Conservation (phyloP, 441 rosid species). For the Macaranga tanarius region DNA sequence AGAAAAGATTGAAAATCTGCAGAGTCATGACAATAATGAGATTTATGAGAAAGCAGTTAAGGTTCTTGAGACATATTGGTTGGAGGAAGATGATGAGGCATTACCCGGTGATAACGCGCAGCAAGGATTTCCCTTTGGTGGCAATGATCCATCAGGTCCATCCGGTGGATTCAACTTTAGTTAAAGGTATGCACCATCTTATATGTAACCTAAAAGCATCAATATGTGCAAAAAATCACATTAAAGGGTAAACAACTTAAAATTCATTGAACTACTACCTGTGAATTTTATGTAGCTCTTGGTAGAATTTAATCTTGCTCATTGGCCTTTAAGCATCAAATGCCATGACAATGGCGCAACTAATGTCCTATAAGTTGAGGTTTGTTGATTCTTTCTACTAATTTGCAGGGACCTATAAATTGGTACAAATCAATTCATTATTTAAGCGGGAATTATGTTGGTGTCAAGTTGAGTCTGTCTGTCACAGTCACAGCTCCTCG, state of each 20-base stretch:
- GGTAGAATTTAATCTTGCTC: no score
- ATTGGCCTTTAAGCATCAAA: background rate
- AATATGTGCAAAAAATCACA: no score
- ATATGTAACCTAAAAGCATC: background rate
- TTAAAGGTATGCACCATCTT: slow-evolving; percentile 32
- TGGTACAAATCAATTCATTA: slow-evolving; percentile 9
- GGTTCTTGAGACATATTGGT: slow-evolving; percentile 74
- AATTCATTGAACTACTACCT: no score
- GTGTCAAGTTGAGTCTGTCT: slow-evolving; percentile 27
- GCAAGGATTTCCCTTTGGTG: slow-evolving; percentile 58
- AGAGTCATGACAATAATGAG: slow-evolving; percentile 65
- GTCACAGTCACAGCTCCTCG: slow-evolving; percentile 21
- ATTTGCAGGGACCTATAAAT: slow-evolving; percentile 25
- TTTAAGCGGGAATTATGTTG: slow-evolving; percentile 11
- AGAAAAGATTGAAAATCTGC: slow-evolving; percentile 68
- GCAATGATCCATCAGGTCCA: slow-evolving; percentile 45
- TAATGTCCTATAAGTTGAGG: background rate
- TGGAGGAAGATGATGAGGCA: slow-evolving; percentile 68
- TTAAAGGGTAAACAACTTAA: background rate
- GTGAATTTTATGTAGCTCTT: no score
- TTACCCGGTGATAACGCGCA: slow-evolving; percentile 55
- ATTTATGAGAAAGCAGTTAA: slow-evolving; percentile 71
- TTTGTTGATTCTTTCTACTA: background rate
- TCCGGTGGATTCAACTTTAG: slow-evolving; percentile 75
- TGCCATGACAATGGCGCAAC: background rate